Evolutionary conservation across 257 asterid genomes (phyloP).

Genomic region (Knoxia roxburghii): DNA sequence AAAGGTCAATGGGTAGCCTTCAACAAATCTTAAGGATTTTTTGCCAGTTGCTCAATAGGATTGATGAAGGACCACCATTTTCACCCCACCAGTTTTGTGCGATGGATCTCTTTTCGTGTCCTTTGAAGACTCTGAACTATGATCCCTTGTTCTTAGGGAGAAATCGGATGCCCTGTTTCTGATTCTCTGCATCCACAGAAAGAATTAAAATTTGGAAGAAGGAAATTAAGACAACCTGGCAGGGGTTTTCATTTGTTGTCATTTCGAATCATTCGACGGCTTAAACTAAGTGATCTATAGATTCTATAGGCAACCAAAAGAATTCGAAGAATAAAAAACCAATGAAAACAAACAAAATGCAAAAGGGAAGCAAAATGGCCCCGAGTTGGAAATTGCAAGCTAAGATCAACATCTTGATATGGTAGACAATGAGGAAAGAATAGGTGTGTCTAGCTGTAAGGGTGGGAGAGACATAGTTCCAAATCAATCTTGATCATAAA

Average conservation of each 20-base stretch:
- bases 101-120: slow-evolving; percentile 11
- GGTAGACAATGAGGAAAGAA: neutral
- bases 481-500: slow-evolving; percentile 21
- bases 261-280: too few relatives aligned
- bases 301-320: neutral
- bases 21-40: slow-evolving; percentile 19
- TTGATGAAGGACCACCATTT: slow-evolving; percentile 54
- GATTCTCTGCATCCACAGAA: too few relatives aligned
- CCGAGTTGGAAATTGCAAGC: neutral
- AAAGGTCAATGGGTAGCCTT: slow-evolving; percentile 33
- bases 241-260: too few relatives aligned
- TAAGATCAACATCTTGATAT: slow-evolving; percentile 12
- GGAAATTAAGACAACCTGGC: too few relatives aligned
- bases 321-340: neutral
- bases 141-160: too few relatives aligned
- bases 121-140: too few relatives aligned
- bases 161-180: too few relatives aligned
- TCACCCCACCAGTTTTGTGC: slow-evolving; percentile 32
- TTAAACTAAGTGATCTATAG: neutral
- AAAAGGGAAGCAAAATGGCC: slow-evolving; percentile 1
- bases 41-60: slow-evolving; percentile 35
- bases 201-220: too few relatives aligned
- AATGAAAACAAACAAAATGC: neutral
- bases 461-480: slow-evolving; percentile 23
- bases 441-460: slow-evolving; percentile 9